Conservation (phyloP, 1,139 yeast genomes). For the Magnusiomyces paraingens region DNA sequence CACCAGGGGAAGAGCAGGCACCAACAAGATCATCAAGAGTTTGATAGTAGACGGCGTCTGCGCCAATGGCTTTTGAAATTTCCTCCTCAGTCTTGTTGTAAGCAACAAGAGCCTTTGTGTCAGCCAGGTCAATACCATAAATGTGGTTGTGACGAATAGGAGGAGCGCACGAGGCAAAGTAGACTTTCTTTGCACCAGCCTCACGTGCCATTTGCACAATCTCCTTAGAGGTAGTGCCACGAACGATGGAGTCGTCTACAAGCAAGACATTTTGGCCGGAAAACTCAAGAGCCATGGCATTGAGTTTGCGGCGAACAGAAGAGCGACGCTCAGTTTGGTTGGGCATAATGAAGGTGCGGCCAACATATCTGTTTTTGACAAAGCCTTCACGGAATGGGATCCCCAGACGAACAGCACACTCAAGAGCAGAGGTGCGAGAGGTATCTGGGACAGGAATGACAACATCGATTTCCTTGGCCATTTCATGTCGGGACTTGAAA, state of each 20-base stretch:
- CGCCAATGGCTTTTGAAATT: slow-evolving; percentile 75
- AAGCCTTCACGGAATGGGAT: slow-evolving; percentile 95
- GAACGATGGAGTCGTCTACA: slow-evolving; percentile 94
- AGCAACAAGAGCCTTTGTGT: slow-evolving; percentile 89
- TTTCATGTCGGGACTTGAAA: slow-evolving; percentile 45
- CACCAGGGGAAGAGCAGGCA: slow-evolving; percentile 47
- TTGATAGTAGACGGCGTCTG: slow-evolving; percentile 89
- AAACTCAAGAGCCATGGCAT: slow-evolving; percentile 94
- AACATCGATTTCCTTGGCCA: slow-evolving; percentile 65
- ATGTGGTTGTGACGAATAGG: slow-evolving; percentile 93
- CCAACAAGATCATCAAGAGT: slow-evolving; percentile 70
- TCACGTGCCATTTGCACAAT: slow-evolving; percentile 96
- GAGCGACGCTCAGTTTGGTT: slow-evolving; percentile 92
- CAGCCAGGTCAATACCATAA: slow-evolving; percentile 96
- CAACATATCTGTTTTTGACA: slow-evolving; percentile 92
- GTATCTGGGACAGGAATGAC: slow-evolving; percentile 99
- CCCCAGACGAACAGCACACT: slow-evolving; percentile 75
- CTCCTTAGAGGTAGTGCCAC: slow-evolving; percentile 96
- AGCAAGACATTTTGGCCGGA: slow-evolving; percentile 77
- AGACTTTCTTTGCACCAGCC: slow-evolving; percentile 92
- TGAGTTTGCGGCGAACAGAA: slow-evolving; percentile 86
- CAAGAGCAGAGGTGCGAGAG: slow-evolving; percentile 87
- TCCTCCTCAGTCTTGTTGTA: slow-evolving; percentile 67
- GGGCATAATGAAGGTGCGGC: slow-evolving; percentile 98
- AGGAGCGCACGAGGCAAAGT: slow-evolving; percentile 95